Percentiles rank a stretch among this genome's conserved stretches.
phyloP scores from a whole-genome alignment of 139 green algal species.

The Pseudopediastrum boryanum region DNA sequence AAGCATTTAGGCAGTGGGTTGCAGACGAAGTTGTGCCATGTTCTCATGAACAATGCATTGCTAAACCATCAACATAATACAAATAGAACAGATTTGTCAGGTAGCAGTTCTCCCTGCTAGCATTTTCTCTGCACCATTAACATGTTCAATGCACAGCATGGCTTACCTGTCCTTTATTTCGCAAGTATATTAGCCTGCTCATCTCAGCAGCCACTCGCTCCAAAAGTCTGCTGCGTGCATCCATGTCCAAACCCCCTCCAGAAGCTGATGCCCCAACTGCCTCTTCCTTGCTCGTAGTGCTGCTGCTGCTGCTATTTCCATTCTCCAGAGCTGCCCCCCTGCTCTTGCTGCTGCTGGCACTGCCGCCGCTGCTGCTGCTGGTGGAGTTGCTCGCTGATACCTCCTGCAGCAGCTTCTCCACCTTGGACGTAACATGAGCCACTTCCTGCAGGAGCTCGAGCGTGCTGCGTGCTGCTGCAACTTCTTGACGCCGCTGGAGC shows the following conservation, averaged over 20 bases:
- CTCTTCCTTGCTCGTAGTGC: not conserved
- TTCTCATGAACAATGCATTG: too few species aligned
- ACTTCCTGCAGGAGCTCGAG: conserved; percentile 91
- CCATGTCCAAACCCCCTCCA: conserved; percentile 52
- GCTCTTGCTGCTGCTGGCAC: not conserved
- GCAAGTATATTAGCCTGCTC: conserved; percentile 84
- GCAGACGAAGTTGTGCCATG: too few species aligned
- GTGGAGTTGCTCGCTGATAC: conserved; percentile 46
- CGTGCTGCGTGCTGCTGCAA: conserved; percentile 66
- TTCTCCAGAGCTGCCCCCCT: not conserved
- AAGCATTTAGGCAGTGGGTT: too few species aligned
- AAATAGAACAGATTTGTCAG: not conserved
- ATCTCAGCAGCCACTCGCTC: conserved; percentile 91
- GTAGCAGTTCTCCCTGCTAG: not conserved
- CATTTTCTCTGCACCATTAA: too few species aligned
- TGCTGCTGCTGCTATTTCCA: not conserved
- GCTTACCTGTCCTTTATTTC: conserved; percentile 66
- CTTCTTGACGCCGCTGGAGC: conserved; percentile 72
- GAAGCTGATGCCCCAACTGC: not conserved
- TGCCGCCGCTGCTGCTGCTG: conserved; percentile 13
- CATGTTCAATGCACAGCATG: not conserved
- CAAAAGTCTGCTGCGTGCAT: conserved; percentile 71
- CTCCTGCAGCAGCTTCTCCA: conserved; percentile 94
- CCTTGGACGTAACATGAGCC: conserved; percentile 84
- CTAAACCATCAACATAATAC: too few species aligned